These are phyloP conservation scores for Amaranthus tricolor DNA, from an alignment of 179 eudicot genomes.

Conservation along the genomic window DNA sequence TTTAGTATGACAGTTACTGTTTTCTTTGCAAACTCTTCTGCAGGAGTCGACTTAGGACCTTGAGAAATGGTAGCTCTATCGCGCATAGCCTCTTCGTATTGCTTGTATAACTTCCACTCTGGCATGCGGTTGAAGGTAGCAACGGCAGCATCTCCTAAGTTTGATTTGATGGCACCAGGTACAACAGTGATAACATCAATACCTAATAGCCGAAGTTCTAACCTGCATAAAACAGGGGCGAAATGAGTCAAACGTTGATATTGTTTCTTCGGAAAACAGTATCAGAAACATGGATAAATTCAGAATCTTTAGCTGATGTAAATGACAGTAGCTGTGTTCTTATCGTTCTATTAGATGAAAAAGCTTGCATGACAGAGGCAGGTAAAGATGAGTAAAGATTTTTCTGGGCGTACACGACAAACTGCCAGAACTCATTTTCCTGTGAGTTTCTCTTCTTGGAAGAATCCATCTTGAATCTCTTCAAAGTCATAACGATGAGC, in stretches of 20 bases:
- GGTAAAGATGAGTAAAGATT: no score
- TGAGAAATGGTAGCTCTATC: conserved; percentile 59
- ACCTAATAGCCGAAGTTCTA: conserved; percentile 72
- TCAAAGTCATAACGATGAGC: no score
- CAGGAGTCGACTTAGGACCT: conserved; percentile 55
- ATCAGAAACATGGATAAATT: no score
- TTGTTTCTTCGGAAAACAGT: no score
- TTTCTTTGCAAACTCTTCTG: conserved; percentile 79
- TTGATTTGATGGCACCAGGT: conserved; percentile 76
- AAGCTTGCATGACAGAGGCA: no score
- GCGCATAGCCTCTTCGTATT: conserved; percentile 54
- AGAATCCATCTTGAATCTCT: no score
- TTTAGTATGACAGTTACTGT: conserved; percentile 57
- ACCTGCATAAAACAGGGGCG: conserved; percentile 36
- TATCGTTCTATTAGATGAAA: no score
- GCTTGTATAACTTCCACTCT: conserved; percentile 84
- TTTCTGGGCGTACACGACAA: no score
- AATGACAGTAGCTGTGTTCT: no score
- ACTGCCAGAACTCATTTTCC: no score
- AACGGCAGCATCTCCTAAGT: conserved; percentile 57
- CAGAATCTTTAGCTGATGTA: no score
- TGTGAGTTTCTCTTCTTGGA: no score
- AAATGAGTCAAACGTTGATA: not conserved
- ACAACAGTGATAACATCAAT: conserved; percentile 68
- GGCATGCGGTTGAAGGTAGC: conserved; percentile 50